Evolutionary conservation across 2,329 filamentous ascomycete species (phyloP).

Genomic region (Fusarium torulosum): DNA sequence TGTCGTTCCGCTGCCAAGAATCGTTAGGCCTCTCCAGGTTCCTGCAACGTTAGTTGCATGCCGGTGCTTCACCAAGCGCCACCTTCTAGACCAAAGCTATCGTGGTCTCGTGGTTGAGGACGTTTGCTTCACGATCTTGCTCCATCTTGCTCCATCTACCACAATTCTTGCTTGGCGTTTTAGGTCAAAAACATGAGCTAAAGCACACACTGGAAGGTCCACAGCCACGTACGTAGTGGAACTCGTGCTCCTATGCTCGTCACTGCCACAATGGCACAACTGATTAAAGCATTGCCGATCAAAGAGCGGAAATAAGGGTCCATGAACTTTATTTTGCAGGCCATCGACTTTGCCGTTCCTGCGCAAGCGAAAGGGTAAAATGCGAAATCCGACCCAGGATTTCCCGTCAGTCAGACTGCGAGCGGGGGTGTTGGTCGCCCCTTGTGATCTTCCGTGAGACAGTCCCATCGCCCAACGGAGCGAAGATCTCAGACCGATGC

Average conservation of each 20-base stretch:
- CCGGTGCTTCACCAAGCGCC: slow-evolving; percentile 7
- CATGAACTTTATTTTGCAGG: slow-evolving; percentile 27
- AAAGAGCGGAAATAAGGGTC: slow-evolving; percentile 25
- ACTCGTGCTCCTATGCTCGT: slow-evolving; percentile 1
- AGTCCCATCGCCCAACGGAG: slow-evolving; percentile 24
- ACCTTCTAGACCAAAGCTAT: slow-evolving; percentile 20
- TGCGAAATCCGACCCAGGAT: slow-evolving; percentile 22
- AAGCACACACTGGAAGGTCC: not conserved
- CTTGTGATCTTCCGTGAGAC: slow-evolving; percentile 30
- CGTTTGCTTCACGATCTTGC: slow-evolving; percentile 26
- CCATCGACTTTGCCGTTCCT: slow-evolving; percentile 34
- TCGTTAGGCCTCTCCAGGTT: slow-evolving; percentile 33
- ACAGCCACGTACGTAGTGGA: not conserved
- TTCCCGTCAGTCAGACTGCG: slow-evolving; percentile 17
- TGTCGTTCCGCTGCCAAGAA: slow-evolving; percentile 24
- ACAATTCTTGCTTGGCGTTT: not conserved
- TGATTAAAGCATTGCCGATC: slow-evolving; percentile 22
- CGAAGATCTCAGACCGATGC: slow-evolving; percentile 38
- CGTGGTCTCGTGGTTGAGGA: slow-evolving; percentile 22
- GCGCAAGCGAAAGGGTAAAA: slow-evolving; percentile 35
- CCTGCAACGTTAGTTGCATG: slow-evolving; percentile 33
- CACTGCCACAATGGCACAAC: not conserved
- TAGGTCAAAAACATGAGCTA: not conserved
- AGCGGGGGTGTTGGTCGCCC: slow-evolving; percentile 27
- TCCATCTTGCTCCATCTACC: not conserved